Percentiles rank a stretch among this genome's conserved stretches.
phyloP scores from a whole-genome alignment of 1,139 yeast species.

The Arxiozyma bovina region DNA sequence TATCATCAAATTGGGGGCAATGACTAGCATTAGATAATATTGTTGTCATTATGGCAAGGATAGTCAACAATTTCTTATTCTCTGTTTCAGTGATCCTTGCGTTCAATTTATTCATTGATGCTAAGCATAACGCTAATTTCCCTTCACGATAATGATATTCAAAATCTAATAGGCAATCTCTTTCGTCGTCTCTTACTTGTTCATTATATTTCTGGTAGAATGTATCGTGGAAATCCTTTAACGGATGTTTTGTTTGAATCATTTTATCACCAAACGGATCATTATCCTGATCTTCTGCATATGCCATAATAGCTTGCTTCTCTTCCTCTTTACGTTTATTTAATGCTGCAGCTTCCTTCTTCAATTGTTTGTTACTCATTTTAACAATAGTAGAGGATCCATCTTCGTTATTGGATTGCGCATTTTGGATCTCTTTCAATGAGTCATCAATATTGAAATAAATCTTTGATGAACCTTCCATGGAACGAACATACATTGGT shows the following conservation, averaged over 20 bases:
- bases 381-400: slow-evolving; percentile 4
- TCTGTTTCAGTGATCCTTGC: background rate
- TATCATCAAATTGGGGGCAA: slow-evolving; percentile 21
- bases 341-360: slow-evolving; percentile 34
- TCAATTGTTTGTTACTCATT: slow-evolving; percentile 31
- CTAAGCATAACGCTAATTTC: slow-evolving; percentile 40
- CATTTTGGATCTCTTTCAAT: slow-evolving; percentile 13
- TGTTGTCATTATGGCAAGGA: slow-evolving; percentile 7
- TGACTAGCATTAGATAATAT: slow-evolving; percentile 19
- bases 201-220: slow-evolving; percentile 33
- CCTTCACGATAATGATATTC: slow-evolving; percentile 37
- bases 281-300: slow-evolving; percentile 32
- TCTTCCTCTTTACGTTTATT: slow-evolving; percentile 35
- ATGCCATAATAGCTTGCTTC: slow-evolving; percentile 32
- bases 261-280: slow-evolving; percentile 40
- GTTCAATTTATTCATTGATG: slow-evolving; percentile 33
- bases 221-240: slow-evolving; percentile 33
- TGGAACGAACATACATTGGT: slow-evolving; percentile 63
- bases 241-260: slow-evolving; percentile 33
- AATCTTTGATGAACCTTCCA: slow-evolving; percentile 54
- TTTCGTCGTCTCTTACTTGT: slow-evolving; percentile 29
- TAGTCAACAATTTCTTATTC: background rate
- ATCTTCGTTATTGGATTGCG: slow-evolving; percentile 27
- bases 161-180: slow-evolving; percentile 37
- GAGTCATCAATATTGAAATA: slow-evolving; percentile 40